Evolutionary conservation across 2,329 filamentous ascomycete species (phyloP), one percentile per base, ranked within the genome.

Genomic region (Hypoxylon sp.): DNA sequence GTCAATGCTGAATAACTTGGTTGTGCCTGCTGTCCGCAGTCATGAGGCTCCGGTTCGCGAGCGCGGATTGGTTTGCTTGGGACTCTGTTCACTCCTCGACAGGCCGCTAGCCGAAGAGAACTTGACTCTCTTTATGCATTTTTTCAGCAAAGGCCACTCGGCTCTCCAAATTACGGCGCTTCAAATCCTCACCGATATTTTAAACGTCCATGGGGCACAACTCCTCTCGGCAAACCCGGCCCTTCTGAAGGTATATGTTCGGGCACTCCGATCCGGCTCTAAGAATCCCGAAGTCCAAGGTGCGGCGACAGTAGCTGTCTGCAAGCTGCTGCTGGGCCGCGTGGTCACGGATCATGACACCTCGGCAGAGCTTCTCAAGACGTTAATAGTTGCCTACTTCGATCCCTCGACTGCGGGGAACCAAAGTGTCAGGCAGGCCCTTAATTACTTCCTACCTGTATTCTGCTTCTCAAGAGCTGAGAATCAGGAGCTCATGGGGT

Each of bases 1-100:
- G 3, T 92, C 92, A n/a, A 97, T 98, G 91, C 84, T 99, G 51
- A 98, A 99, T 82, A 98, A 96, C 70, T 86, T 99, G 7, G 93
- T 99, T 44, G 93, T 99, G 1, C 96, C 96, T 5, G 96, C 96
- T 26, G 95, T 99, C 14, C 90, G 95, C 70, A 96, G 92, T 74
- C 93, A 97, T 72, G 94, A 98, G 76, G 92, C 93, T 4, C 93
- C 94, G 0, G 93, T 99, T 45, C 89, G 96, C 66, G 96, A 99
- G 79, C 88, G 93, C 60, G 96, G 96, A 16, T 83, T 99, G 11
- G 84, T 96, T 18, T 98, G 95, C 73, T 82, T 99, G 8, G 96
- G 96, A 3, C 84, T 99, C 8, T 97, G 93, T 77, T 94, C 94
- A 71, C 85, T 99, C 28, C 88, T 99, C 6, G 94, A 97, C 76